phyloP scores from a whole-genome alignment of 2,329 filamentous ascomycete species.

The Colletotrichum nymphaeae region DNA sequence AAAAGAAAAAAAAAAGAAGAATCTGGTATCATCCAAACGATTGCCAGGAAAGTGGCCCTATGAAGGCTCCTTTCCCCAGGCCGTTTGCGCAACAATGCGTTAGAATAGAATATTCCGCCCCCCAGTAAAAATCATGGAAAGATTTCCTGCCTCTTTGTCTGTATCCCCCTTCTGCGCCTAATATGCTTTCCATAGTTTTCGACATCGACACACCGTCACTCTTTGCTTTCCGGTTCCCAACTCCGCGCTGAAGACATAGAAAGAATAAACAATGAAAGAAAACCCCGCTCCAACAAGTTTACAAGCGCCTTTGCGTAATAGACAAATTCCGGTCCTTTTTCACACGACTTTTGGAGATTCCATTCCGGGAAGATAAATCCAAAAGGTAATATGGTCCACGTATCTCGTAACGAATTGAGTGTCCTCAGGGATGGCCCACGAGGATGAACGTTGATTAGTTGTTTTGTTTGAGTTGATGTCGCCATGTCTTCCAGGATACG shows the following conservation, averaged over 20 bases:
- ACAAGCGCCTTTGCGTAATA: background rate
- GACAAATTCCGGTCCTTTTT: conserved; percentile 17
- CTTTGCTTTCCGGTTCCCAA: conserved; percentile 24
- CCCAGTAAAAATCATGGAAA: background rate
- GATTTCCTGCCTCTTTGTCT: conserved; percentile 32
- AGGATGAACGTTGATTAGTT: conserved; percentile 1
- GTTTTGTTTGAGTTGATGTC: background rate
- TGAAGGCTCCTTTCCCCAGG: background rate
- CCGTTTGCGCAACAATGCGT: conserved; percentile 24
- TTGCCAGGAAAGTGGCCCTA: conserved; percentile 11
- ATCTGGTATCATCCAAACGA: conserved; percentile 27
- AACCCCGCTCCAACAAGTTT: conserved; percentile 9
- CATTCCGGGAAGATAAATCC: conserved; percentile 7
- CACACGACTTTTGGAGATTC: background rate
- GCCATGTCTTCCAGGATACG: background rate
- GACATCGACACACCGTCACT: background rate
- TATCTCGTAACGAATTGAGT: conserved; percentile 20
- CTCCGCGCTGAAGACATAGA: conserved; percentile 34
- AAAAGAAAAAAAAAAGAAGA: background rate
- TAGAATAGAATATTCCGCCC: conserved; percentile 15
- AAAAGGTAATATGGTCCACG: conserved; percentile 16
- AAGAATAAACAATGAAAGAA: conserved; percentile 23
- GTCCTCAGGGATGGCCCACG: conserved; percentile 12
- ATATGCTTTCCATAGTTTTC: conserved; percentile 4
- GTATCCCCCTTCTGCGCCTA: conserved; percentile 24